These are phyloP conservation scores for Vickermania spadyakhi DNA, from an alignment of 208 protist genomes.

Conservation along the genomic window DNA sequence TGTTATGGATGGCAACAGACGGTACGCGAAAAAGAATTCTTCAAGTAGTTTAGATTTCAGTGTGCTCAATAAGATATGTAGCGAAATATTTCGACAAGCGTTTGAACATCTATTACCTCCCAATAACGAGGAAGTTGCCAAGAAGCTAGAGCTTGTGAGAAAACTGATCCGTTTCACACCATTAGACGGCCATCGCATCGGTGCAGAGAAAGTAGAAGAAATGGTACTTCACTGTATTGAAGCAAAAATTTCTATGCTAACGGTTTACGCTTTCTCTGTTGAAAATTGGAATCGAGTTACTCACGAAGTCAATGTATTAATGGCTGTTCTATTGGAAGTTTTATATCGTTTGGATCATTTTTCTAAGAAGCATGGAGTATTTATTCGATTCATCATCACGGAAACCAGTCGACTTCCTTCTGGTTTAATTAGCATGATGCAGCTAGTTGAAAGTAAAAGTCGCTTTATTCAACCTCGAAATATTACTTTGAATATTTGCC, in stretches of 20 bases:
- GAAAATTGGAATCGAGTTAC: constrained; percentile 79
- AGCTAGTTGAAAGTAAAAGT: constrained; percentile 49
- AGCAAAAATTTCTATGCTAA: constrained; percentile 60
- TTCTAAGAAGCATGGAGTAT: constrained; percentile 52
- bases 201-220: constrained; percentile 75
- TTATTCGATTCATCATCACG: constrained; percentile 81
- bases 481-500: constrained; percentile 77
- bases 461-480: constrained; percentile 26
- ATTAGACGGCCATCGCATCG: constrained; percentile 69
- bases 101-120: constrained; percentile 6
- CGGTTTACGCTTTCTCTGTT: constrained; percentile 85
- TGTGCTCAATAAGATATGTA: neutral
- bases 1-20: constrained; percentile 88
- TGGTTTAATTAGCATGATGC: constrained; percentile 52
- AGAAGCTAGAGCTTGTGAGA: constrained; percentile 11
- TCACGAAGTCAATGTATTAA: constrained; percentile 72
- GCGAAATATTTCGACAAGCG: constrained; percentile 8
- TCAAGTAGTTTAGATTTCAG: neutral
- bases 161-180: constrained; percentile 34
- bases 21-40: constrained; percentile 30
- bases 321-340: constrained; percentile 76
- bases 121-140: neutral
- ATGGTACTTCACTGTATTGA: constrained; percentile 63
- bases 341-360: constrained; percentile 55
- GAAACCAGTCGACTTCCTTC: constrained; percentile 36